Percentiles rank a stretch among this genome's conserved stretches.
phyloP scores from a whole-genome alignment of 1,139 yeast genomes.

The Saccharomyces hybrid region DNA sequence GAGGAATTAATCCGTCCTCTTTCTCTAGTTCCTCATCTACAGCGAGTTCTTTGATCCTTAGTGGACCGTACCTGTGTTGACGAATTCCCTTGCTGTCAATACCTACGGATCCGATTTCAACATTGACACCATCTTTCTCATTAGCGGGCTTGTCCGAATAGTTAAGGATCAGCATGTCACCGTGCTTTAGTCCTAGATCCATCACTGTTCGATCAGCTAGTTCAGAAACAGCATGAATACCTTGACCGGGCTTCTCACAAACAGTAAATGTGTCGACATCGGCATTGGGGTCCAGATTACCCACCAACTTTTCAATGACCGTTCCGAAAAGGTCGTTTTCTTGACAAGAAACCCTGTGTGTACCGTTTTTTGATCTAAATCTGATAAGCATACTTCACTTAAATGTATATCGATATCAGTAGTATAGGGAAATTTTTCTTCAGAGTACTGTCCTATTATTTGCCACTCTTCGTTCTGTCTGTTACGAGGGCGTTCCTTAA shows the following conservation, averaged over 20 bases:
- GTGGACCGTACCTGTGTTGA: slow-evolving; percentile 13
- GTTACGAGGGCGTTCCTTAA: not conserved
- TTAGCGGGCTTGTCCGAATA: slow-evolving; percentile 33
- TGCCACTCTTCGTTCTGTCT: not conserved
- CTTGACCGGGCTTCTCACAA: slow-evolving; percentile 44
- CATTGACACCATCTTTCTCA: not conserved
- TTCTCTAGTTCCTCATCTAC: slow-evolving; percentile 66
- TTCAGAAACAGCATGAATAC: slow-evolving; percentile 40
- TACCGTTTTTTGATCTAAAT: slow-evolving; percentile 79
- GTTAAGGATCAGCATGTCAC: slow-evolving; percentile 68
- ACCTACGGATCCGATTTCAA: slow-evolving; percentile 6
- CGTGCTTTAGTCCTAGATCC: slow-evolving; percentile 61
- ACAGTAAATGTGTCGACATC: slow-evolving; percentile 29
- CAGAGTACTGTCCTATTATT: not conserved
- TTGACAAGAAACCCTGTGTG: slow-evolving; percentile 57
- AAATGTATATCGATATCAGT: not conserved
- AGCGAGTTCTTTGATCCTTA: slow-evolving; percentile 39
- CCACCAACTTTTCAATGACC: slow-evolving; percentile 40
- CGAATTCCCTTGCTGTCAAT: slow-evolving; percentile 2
- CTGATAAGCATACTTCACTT: slow-evolving; percentile 47
- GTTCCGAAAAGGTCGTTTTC: slow-evolving; percentile 41
- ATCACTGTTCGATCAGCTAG: slow-evolving; percentile 42
- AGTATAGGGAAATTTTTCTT: not conserved
- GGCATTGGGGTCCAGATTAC: slow-evolving; percentile 17
- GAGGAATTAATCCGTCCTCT: slow-evolving; percentile 63